Conservation (phyloP, 495 filamentous ascomycete genomes). For the Cercophora sp. region DNA sequence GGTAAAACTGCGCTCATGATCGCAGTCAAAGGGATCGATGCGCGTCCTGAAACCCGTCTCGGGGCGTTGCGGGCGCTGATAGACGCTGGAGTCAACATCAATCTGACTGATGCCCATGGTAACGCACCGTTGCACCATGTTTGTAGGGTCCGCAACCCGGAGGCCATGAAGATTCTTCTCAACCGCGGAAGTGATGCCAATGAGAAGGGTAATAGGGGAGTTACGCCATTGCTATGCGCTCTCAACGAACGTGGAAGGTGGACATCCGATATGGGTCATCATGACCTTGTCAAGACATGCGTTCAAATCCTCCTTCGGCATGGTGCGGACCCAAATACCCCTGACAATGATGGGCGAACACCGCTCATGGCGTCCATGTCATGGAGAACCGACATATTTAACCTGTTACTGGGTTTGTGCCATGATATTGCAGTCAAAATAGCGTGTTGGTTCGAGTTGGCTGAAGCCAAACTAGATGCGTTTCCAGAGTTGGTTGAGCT, state of each 20-base stretch:
- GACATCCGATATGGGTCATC: no score
- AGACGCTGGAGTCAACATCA: not conserved
- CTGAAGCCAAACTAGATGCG: not conserved
- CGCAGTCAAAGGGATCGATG: no score
- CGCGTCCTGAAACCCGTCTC: no score
- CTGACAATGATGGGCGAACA: not conserved
- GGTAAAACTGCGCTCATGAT: no score
- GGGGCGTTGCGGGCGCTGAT: not conserved
- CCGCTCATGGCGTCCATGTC: not conserved
- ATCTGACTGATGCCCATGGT: not conserved
- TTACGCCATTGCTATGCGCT: not conserved
- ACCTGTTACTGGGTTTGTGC: not conserved
- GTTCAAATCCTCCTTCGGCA: not conserved
- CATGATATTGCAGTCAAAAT: not conserved
- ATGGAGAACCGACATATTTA: not conserved
- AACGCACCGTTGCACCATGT: not conserved
- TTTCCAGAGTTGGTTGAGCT: not conserved
- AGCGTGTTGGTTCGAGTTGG: not conserved
- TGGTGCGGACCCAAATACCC: not conserved
- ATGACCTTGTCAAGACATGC: no score
- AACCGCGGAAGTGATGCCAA: constrained; percentile 11
- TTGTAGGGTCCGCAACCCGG: constrained; percentile 1
- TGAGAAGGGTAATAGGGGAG: not conserved
- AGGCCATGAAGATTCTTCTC: constrained; percentile 20
- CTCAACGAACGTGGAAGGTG: no score